Base-by-base conservation (phyloP, 2,329 filamentous ascomycete genomes). In the Aspergillus fructus region DNA sequence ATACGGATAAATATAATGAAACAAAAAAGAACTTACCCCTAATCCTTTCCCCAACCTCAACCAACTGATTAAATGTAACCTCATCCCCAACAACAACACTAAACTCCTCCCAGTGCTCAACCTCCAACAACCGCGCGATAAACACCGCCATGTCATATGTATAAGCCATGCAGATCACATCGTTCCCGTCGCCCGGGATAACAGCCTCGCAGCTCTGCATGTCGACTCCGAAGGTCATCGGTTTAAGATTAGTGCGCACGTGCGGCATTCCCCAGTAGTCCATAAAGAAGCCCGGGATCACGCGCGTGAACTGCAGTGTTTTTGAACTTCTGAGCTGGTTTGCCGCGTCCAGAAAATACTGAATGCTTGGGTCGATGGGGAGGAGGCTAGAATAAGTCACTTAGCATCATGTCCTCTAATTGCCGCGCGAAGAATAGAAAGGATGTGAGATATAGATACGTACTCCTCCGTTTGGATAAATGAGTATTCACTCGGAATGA, bases 101-200 rank as follows among this genome's bases (percentile, higher is more conserved):
- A 23, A 61, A 76, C 33, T 73, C 69, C 3, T 78, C 74, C 81
- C 82, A 83, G 21, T 70, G 71, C 3, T 73, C 63, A 21, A 78
- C 59, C n/a, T 74, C 73, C 13, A 84, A 61, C 3, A 72, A 56
- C 4, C 71, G 73, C 7, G 73, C 75, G 5, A 82, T 71, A 53
- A 80, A 83, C 37, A 66, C 73, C 3, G 76, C 81, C 41, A 85
- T 68, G 62, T 85, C 82, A 4, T 67, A 67, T 1, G 76, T 80
- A 62, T 83, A 78, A 0, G 81, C 84, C 65, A 82, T 79, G 3
- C 73, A 66, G 8, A 80, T 70, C 3, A 67, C 67, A 5, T 68
- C 71, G n/a, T 79, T 70, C 0, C 83, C 83, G 21, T 76, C 70
- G 0, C 79, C 81, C 0, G 82, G 81, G 19, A 83, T 77, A 11